Evolutionary conservation across 208 protist genomes (phyloP), one percentile per base, ranked within the genome.

Genomic region (Trypanosomatidae sp.): DNA sequence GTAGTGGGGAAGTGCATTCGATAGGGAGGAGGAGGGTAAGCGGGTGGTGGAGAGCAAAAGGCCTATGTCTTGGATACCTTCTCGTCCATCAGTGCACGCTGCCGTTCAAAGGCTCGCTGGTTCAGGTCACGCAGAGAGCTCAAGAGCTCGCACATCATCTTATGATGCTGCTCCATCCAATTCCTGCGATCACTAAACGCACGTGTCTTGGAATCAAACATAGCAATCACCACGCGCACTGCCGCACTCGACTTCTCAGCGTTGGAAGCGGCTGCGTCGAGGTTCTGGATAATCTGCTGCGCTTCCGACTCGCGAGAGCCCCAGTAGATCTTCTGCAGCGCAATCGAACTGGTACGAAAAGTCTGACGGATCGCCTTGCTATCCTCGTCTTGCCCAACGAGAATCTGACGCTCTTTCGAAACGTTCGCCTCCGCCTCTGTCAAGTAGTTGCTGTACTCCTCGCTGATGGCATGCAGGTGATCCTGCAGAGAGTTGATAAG

Each of bases 91-190:
- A 90, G 55, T 25, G 79, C 66, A 30, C 87, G 84, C 64, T 91
- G 88, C 1, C 84, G 84, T 68, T 82, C 80, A 73, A 90, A 90
- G 13, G 85, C 87, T 43, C 77, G 85, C 73, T 86, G 86, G 65
- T 91, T 90, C 22, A 94, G 66, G 43, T 75, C 44, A 19, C 78
- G 77, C 55, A 90, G 79, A 25, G 89, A 91, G 7, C 50, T 55
- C n/a, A 91, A 77, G 33, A 91, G 77, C 64, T 91, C 82, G n/a
- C 87, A 69, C 56, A 91, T 55, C n/a, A 85, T 81, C 68, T 87
- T 79, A 59, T 91, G 86, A 56, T 91, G 85, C 25, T 80, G 74
- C 59, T 90, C 81, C 84, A 91, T 94, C 86, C 84, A 91, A 46
- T 90, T 81, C 69, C 82, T 83, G 69, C 89, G 85, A 66, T 91